Evolutionary conservation across 2,329 filamentous ascomycete genomes (phyloP), one percentile per base, ranked within the genome.

Genomic region (Nothophaeocryptopus gaeumannii): DNA sequence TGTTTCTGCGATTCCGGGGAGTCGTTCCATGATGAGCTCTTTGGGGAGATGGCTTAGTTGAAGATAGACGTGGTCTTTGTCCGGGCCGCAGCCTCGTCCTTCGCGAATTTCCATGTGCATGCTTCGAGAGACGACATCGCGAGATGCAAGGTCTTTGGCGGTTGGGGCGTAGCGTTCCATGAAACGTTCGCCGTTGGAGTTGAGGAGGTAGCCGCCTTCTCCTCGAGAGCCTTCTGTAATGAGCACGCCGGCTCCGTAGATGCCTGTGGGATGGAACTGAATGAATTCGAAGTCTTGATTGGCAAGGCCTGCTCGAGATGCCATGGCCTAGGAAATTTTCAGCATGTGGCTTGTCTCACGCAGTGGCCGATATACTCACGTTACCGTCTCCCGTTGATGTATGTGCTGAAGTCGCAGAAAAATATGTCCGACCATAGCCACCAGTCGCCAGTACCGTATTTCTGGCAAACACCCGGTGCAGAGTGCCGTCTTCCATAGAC

Each of bases 91-190:
- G 8, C 74, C 74, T 34, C 74, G 63, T 2, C 74, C 74, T 56
- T 75, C 66, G 8, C 71, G 65, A 29, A 77, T 77, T 48, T 78
- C 74, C 45, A 76, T 70, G 45, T 73, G 76, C 74, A 77, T 77
- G 8, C 67, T 71, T 39, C 74, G 64, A 2, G 70, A 71, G 1
- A 77, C 74, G 2, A 77, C 74, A 38, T 78, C 74, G 52, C 74
- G 62, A 2, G 71, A 74, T 20, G 75, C 74, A 7, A 78, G 68
- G 51, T 77, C 74, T 54, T 76, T 76, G 0, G 75, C 74, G 12
- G 73, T 76, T 4, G 75, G 75, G 2, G 75, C 74, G 47, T 78
- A 78, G n/a, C 74, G 67, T 52, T 77, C 72, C 75, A 78, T 77
- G 51, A 78, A 78, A 15, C 73, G 67, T 53, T 78, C 74, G 40